A percentile compares a stretch with the other conserved stretches of the same genome.
phyloP scores from a whole-genome alignment of 2,329 filamentous ascomycete genomes.

The Cladosporium colombiae region DNA sequence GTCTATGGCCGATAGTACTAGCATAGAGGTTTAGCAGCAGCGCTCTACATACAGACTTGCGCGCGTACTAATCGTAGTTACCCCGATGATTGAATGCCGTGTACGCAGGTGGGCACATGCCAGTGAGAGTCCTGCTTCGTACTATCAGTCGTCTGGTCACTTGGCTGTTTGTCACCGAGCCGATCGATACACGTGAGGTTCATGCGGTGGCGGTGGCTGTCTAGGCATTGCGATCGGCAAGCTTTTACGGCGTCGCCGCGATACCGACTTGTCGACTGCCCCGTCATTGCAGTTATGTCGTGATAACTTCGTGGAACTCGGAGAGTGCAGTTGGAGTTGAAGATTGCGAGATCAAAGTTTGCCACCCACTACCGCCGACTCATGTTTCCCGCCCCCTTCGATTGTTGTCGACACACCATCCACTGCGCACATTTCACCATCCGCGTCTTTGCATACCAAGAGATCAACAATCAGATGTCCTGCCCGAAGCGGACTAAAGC shows the following conservation, averaged over 20 bases:
- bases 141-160: not conserved
- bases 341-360: not conserved
- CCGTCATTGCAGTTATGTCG: not conserved
- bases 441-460: not conserved
- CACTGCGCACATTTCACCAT: not conserved
- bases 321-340: not conserved
- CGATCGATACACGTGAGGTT: not conserved
- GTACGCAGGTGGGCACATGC: not conserved
- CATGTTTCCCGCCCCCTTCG: not conserved
- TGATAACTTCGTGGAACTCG: not conserved
- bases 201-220: slow-evolving; percentile 2
- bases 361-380: not conserved
- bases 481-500: slow-evolving; percentile 2
- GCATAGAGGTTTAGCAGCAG: no score
- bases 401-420: not conserved
- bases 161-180: not conserved
- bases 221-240: not conserved
- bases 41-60: no score
- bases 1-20: no score
- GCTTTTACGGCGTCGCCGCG: not conserved
- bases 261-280: not conserved
- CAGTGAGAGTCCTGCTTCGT: not conserved
- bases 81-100: not conserved
- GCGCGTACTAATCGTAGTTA: not conserved
- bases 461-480: slow-evolving; percentile 7